Evolutionary conservation across 257 asterid species (phyloP), one percentile per base, ranked within the genome.

Genomic region (Osmanthus fragrans): DNA sequence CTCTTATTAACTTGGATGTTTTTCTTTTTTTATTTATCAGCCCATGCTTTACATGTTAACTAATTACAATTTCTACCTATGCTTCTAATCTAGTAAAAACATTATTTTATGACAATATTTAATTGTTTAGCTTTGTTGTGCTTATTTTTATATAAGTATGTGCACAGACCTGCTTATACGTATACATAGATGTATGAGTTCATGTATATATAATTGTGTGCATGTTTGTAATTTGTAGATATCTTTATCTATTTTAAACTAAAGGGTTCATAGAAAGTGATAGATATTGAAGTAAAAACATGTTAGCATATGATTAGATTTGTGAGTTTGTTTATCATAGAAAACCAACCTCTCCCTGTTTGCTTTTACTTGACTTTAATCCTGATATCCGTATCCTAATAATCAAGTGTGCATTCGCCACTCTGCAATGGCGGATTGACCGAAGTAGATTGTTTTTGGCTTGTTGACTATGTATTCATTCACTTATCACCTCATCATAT

Each of bases 251-350:
- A 56, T 56, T 51, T 21, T 56, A 56, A 56, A 56, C 27, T 29
- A 19, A 54, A 19, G 4, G 27, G 65, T 56, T 16, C 25, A 54
- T 5, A 54, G 23, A 54, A 54, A 19, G 23, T 18, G 64, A 19
- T 16, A 18, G 11, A 56, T 56, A 25, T 23, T 32, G 27, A 64
- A 70, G 73, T 30, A 39, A 71, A 21, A 73, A 47, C 45, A 56
- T 34, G 32, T 74, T 70, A 30, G 70, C 73, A 11, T 29, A 54
- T 58, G 77, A 60, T 25, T 47, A 58, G 30, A 51, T 15, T 45
- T 71, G n/a, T 64, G 69, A 56, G 23, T 75, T 79, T 75, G 30
- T 66, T 47, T 63, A 25, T 70, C 47, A 29, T 27, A 63, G 69
- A 63, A 73, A 74, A 16, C 12, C 16, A 3, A 10, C 66, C 16